Percentiles rank a stretch among this genome's conserved stretches.
These are phyloP conservation scores for Neoboletus brunneissimus DNA, from an alignment of 768 basidiomycete species.

Conservation along the genomic window DNA sequence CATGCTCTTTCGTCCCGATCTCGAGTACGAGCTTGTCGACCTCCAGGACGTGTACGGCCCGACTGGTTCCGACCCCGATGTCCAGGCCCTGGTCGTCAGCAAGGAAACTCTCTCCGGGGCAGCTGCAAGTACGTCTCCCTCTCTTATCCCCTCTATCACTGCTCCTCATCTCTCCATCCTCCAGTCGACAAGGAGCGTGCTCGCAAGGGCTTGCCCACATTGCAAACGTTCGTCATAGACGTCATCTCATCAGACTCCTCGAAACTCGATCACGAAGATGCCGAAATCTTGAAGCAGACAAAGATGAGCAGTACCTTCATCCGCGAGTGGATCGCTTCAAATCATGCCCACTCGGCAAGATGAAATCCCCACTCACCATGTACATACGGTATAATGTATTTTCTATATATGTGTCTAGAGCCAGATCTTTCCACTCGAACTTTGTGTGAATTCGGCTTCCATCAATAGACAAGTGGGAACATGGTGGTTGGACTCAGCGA, in stretches of 20 bases:
- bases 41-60: slow-evolving; percentile 90
- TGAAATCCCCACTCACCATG: slow-evolving; percentile 4
- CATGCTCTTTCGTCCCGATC: slow-evolving; percentile 59
- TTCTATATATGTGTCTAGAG: background rate
- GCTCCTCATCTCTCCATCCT: background rate
- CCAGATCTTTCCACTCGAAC: too few relatives aligned
- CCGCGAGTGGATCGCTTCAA: slow-evolving; percentile 75
- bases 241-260: slow-evolving; percentile 74
- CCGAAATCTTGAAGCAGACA: slow-evolving; percentile 62
- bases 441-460: slow-evolving; percentile 1
- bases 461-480: background rate
- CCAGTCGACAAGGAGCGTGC: slow-evolving; percentile 64
- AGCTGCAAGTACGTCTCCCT: slow-evolving; percentile 48
- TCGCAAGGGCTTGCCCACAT: slow-evolving; percentile 53
- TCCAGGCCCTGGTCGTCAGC: slow-evolving; percentile 92
- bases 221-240: slow-evolving; percentile 78
- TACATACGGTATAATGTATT: slow-evolving; percentile 6
- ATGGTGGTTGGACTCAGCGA: background rate
- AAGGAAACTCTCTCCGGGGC: slow-evolving; percentile 83
- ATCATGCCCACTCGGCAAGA: background rate
- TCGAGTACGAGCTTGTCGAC: slow-evolving; percentile 66
- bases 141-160: slow-evolving; percentile 5
- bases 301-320: slow-evolving; percentile 98
- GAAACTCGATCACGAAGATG: slow-evolving; percentile 62
- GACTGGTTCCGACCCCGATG: slow-evolving; percentile 79